A percentile compares a stretch with the other conserved stretches of the same genome.
Evolutionary conservation across 257 asterid genomes (phyloP).

Genomic region (Solanum chaucha): DNA sequence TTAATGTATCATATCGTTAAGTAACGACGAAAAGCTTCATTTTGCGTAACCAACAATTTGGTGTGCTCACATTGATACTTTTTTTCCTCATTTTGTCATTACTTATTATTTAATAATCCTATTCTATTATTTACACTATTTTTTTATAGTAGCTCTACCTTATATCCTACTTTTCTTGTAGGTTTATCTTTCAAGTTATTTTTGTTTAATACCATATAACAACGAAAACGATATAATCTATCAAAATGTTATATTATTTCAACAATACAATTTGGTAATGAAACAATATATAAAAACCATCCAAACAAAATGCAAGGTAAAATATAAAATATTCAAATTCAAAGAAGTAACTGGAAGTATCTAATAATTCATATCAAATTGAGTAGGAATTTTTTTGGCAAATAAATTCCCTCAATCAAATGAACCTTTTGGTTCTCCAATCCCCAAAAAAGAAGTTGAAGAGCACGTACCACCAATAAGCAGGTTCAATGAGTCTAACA

Average conservation of each 20-base stretch:
- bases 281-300: not conserved
- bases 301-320: not conserved
- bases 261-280: not conserved
- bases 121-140: not conserved
- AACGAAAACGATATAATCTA: not conserved
- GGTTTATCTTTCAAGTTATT: not conserved
- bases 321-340: not conserved
- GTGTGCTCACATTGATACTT: not conserved
- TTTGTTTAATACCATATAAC: not conserved
- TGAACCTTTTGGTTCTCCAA: not conserved
- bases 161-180: not conserved
- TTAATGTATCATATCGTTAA: not conserved
- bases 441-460: not conserved
- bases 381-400: not conserved
- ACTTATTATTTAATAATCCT: too few relatives aligned
- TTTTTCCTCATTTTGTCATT: not conserved
- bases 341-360: too few relatives aligned
- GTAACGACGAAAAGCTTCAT: not conserved
- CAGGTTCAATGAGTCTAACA: slow-evolving; percentile 59
- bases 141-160: not conserved
- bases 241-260: not conserved
- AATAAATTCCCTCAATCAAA: not conserved
- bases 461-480: slow-evolving; percentile 49
- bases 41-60: not conserved
- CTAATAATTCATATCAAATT: too few relatives aligned